Evolutionary conservation across 2,329 filamentous ascomycete species (phyloP), one percentile per base, ranked within the genome.

Genomic region (Beauveria rudraprayagi): DNA sequence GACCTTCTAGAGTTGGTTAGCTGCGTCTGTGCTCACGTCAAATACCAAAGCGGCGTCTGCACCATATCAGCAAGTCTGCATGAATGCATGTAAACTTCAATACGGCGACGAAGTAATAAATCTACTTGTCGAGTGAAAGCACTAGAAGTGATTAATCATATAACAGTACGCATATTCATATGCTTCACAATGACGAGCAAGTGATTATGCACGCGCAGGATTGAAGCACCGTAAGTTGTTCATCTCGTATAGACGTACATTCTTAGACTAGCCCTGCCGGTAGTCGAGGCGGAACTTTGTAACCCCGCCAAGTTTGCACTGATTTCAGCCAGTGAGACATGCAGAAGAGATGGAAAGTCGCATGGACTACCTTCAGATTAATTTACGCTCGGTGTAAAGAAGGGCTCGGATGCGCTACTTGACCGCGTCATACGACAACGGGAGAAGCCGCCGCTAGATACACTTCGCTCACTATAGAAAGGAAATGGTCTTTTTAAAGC

Each of bases 241-340:
- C 24, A 34, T 55, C 53, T 55, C 53, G 53, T 55, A 55, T 43
- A 43, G 56, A 30, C 56, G 44, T 52, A 30, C 56, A 17, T 11
- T 17, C 43, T 59, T n/a, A n/a, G 56, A 30, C 37, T 52, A 59
- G 56, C 48, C 22, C 40, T 24, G 47, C 22, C 24, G 48, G 48
- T 41, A 58, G 17, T n/a, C 24, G 8, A 24, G 16, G 24, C 48
- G 40, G 56, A 44, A 14, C 9, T 51, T 44, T 44, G 24, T 52
- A 59, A 22, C 24, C 47, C 47, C 48, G 37, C 56, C 8, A 46
- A 22, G 17, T 19, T 30, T 22, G 5, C 28, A 56, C 24, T 22
- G 16, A 48, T 24, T 37, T 30, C 10, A n/a, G 5, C 11, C 11
- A 37, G 6, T 30, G 8, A 34, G 54, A 40, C 19, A 24, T 24